These are phyloP conservation scores for Aureobasidium sp. DNA, from an alignment of 2,329 filamentous ascomycete species.

Conservation along the genomic window DNA sequence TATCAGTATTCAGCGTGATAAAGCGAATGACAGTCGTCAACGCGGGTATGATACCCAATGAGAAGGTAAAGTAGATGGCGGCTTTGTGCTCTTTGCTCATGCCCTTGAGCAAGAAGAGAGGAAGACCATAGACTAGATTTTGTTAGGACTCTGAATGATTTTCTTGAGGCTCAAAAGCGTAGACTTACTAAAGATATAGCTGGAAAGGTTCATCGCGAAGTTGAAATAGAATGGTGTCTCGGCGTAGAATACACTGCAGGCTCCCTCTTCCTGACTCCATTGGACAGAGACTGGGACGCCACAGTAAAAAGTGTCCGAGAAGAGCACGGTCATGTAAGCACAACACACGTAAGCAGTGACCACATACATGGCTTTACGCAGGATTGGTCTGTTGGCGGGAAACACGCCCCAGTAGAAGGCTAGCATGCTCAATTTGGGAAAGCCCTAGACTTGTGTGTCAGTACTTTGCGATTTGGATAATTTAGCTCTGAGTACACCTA, in stretches of 20 bases:
- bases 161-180: too few species aligned
- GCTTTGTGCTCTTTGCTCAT: slow-evolving; percentile 21
- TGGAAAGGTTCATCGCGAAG: slow-evolving; percentile 31
- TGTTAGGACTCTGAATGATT: not conserved
- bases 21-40: slow-evolving; percentile 25
- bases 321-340: slow-evolving; percentile 29
- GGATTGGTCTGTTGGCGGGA: slow-evolving; percentile 21
- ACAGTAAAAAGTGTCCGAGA: slow-evolving; percentile 32
- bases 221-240: slow-evolving; percentile 32
- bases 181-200: slow-evolving; percentile 28
- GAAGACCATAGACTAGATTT: slow-evolving; percentile 28
- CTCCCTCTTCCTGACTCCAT: slow-evolving; percentile 33
- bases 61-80: slow-evolving; percentile 22
- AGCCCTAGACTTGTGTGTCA: slow-evolving; percentile 18
- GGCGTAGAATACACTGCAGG: slow-evolving; percentile 33
- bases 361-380: slow-evolving; percentile 27
- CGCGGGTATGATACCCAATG: slow-evolving; percentile 24
- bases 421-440: slow-evolving; percentile 33
- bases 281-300: slow-evolving; percentile 31
- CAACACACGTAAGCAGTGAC: slow-evolving; percentile 29
- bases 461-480: not conserved
- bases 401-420: slow-evolving; percentile 34
- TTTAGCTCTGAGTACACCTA: not conserved
- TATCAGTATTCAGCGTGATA: slow-evolving; percentile 22
- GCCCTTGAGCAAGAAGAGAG: slow-evolving; percentile 28